A percentile compares a stretch with the other conserved stretches of the same genome.
phyloP scores from a whole-genome alignment of 2,329 filamentous ascomycete genomes.

The Cercospora berteroae region DNA sequence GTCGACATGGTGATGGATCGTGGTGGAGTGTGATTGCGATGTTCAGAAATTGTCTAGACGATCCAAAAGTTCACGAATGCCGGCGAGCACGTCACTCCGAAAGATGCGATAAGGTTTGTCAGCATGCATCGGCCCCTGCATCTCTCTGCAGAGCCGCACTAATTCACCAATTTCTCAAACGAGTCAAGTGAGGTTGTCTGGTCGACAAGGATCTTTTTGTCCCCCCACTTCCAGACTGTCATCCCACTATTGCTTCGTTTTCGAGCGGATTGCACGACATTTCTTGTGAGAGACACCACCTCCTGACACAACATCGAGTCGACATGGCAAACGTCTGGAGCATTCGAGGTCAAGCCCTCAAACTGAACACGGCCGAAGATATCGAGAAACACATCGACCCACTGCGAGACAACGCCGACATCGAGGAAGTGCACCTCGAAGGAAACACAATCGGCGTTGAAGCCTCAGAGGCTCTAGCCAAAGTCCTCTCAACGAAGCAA shows the following conservation, averaged over 20 bases:
- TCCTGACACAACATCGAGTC: constrained; percentile 14
- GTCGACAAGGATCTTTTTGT: constrained; percentile 4
- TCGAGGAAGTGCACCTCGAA: constrained; percentile 81
- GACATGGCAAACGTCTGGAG: constrained; percentile 74
- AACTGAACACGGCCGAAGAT: constrained; percentile 85
- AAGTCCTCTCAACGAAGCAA: constrained; percentile 81
- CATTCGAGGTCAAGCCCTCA: constrained; percentile 85
- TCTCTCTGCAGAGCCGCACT: constrained; percentile 8
- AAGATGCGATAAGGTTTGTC: constrained; percentile 10
- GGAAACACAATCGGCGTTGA: constrained; percentile 92
- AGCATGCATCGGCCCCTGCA: constrained; percentile 3
- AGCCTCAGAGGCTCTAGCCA: constrained; percentile 80
- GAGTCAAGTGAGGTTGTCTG: constrained; percentile 3
- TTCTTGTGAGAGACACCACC: background rate
- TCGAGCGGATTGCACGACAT: background rate
- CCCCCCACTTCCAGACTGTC: background rate
- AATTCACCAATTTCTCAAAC: background rate
- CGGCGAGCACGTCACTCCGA: constrained; percentile 10
- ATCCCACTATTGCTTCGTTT: constrained; percentile 1
- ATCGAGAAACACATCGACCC: constrained; percentile 78
- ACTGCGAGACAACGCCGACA: constrained; percentile 67
- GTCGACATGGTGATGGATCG: constrained; percentile 18
- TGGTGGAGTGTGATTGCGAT: constrained; percentile 11
- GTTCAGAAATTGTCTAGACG: background rate
- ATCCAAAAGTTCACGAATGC: background rate